phyloP scores from a whole-genome alignment of 139 green algal species.

The Coccomyxa sp. region DNA sequence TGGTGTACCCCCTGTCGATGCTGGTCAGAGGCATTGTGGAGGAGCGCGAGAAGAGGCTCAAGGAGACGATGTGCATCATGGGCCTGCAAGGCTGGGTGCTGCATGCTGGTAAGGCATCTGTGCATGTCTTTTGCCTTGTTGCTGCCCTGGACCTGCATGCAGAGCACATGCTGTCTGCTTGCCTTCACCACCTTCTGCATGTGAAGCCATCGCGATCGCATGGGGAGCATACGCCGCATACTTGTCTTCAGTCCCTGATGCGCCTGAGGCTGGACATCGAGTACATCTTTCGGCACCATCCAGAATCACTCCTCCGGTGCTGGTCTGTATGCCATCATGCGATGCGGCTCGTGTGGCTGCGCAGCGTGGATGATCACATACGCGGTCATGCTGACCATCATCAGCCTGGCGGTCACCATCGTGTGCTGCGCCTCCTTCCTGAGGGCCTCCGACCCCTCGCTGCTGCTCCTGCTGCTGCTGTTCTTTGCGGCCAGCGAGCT shows the following conservation, averaged over 20 bases:
- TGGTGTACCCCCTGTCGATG: conserved; percentile 28
- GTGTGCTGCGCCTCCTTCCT: conserved; percentile 23
- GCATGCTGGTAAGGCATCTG: too few relatives aligned
- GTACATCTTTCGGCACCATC: too few relatives aligned
- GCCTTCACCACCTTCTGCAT: too few relatives aligned
- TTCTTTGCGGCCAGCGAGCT: conserved; percentile 20
- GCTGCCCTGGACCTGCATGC: too few relatives aligned
- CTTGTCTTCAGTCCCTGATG: too few relatives aligned
- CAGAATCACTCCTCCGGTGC: too few relatives aligned
- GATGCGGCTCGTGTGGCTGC: neutral
- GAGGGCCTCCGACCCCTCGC: neutral
- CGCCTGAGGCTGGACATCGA: too few relatives aligned
- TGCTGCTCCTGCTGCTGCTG: conserved; percentile 20
- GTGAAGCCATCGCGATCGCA: too few relatives aligned
- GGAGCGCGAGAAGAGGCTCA: conserved; percentile 20
- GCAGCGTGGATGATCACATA: conserved; percentile 17
- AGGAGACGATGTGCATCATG: conserved; percentile 27
- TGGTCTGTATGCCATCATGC: too few relatives aligned
- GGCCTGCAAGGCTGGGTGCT: conserved; percentile 8
- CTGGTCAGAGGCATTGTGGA: conserved; percentile 25
- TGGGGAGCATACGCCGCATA: too few relatives aligned
- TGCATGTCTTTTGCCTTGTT: too few relatives aligned
- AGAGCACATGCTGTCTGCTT: too few relatives aligned
- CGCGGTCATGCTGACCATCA: conserved; percentile 9
- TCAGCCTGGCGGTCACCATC: conserved; percentile 1